phyloP scores from a whole-genome alignment of 148 eudicot genomes.

The Pouteria glomerata region DNA sequence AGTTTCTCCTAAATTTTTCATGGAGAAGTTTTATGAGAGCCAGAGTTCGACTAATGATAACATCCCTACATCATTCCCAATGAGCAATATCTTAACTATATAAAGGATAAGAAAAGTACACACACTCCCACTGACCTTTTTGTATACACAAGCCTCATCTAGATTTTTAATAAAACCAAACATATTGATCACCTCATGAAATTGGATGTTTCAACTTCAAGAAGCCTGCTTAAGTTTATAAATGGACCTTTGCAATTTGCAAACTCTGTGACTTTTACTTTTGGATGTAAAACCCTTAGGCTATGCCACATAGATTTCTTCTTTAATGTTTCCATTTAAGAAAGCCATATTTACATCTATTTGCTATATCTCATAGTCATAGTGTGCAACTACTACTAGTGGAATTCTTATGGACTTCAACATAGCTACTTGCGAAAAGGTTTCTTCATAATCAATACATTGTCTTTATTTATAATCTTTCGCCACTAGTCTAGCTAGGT shows the following conservation, averaged over 20 bases:
- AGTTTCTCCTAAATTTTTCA: no score
- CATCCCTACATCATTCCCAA: no score
- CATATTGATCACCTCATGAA: conserved; percentile 10
- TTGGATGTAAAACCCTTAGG: neutral
- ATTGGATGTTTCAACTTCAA: conserved; percentile 6
- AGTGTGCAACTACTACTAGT: neutral
- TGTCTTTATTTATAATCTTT: neutral
- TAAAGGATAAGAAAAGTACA: no score
- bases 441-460: neutral
- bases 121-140: conserved; percentile 10
- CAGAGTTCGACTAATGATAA: no score
- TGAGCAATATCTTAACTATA: no score
- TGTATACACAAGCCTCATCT: conserved; percentile 15
- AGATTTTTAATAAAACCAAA: neutral
- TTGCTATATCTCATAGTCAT: conserved; percentile 2
- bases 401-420: neutral
- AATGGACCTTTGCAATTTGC: conserved; percentile 6
- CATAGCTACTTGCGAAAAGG: neutral
- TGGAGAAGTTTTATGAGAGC: no score
- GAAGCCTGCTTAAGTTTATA: conserved; percentile 12
- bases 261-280: neutral
- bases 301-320: neutral
- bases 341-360: neutral
- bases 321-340: neutral
- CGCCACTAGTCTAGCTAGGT: neutral